Evolutionary conservation across 1,139 yeast genomes (phyloP), one percentile per base, ranked within the genome.

Genomic region (Hyphopichia wangnamkhiaoensis): DNA sequence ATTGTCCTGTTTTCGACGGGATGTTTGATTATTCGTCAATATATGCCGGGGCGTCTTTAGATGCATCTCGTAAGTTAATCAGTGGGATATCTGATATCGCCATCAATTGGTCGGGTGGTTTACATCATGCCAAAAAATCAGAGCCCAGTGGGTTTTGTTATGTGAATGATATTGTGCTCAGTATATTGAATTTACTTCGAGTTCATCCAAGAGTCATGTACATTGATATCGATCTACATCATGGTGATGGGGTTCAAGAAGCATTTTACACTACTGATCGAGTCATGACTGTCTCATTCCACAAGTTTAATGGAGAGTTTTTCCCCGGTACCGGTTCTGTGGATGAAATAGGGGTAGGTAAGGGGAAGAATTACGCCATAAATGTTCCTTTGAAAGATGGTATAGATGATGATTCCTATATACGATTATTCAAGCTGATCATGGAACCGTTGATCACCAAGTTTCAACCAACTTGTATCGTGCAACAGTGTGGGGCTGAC

Each of bases 221-320:
- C 58, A 89, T 93, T 41, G 98, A 93, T 62, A 91, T 91, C 40
- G 98, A 93, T 60, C 79, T 93, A 19, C 98, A 93, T 60, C 98
- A 93, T 58, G 98, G 98, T 18, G 98, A 93, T 59, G 98, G 98
- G 39, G 98, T 93, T 1, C 97, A 93, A 59, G 98, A 93, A 61
- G 98, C 98, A 1, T 93, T 93, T 53, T 90, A 91, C 59, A 82
- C 95, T 28, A 88, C 97, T 1, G 98, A 93, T 61, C 68, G 98
- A 42, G 98, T 93, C 20, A 88, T 90, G 94, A 91, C 98, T 0
- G 83, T 88, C 34, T 86, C 96, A 16, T 89, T 93, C 66, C 98
- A 93, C 67, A 93, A 93, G 61, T 93, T 88, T 59, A 85, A 87
- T 56, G 98, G 98, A 5, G 94, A 88, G 59, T 93, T 89, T 58